Evolutionary conservation across 768 basidiomycete genomes (phyloP), one percentile per base, ranked within the genome.

Genomic region (Phlebiopsis gigantea): DNA sequence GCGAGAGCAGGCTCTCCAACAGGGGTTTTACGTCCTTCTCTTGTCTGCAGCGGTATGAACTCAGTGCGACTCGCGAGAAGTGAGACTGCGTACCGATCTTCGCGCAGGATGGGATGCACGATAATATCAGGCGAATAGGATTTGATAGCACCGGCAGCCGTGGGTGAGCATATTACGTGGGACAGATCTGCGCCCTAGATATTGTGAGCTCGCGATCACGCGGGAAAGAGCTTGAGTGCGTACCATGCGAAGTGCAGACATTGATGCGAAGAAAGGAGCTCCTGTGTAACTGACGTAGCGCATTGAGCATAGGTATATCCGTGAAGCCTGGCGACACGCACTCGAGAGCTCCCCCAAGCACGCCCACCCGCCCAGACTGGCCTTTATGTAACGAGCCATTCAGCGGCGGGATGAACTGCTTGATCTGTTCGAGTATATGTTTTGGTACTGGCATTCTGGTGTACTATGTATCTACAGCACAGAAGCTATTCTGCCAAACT

Each of bases 81-180:
- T 4, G 45, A 15, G 14, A 25, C 60, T 53, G 72, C 85, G 58
- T 70, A 90, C 85, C 75, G 71, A 49, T 85, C 80, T 68, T 87
- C 80, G 26, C 79, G 73, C 5, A 99, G 79, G 55, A 98, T 91
- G 1, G 93, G 95, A 66, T 99, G 96, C 0, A 99, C 97, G 66
- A 99, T 99, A 44, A 99, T 73, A 71, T 99, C 95, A 1, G 94
- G 94, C 3, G 92, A 95, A 70, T 98, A 99, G 0, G 90, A 88
- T 73, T 99, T 99, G 77, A 99, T 99, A 45, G 93, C 88, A 4
- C 79, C 79, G 25, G 93, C 93, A 5, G 97, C 96, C 0, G 83
- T 84, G 0, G 96, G 96, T 5, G 95, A 87, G 73, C 97, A 99
- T 55, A 98, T 96, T 57, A 98, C 92, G 77, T 98, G 97, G 22